Percentiles rank a stretch among this genome's conserved stretches.
Conservation (phyloP, 768 basidiomycete species). For the Leccinum boreale region DNA sequence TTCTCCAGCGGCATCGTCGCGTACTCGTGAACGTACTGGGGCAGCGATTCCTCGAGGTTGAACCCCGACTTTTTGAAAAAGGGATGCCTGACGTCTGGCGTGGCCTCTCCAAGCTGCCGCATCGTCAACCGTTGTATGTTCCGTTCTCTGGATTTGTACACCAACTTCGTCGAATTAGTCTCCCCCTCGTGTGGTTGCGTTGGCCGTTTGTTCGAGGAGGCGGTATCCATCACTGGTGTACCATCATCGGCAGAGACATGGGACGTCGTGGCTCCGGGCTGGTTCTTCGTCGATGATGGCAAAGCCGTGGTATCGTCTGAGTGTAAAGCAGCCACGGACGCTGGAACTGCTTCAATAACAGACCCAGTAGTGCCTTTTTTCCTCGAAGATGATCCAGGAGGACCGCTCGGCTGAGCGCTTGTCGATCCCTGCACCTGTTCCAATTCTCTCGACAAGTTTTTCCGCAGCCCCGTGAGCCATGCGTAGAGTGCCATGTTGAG, state of each 20-base stretch:
- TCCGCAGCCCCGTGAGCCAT: slow-evolving; percentile 76
- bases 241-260: slow-evolving; percentile 10
- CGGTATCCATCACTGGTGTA: neutral
- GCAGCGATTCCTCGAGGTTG: slow-evolving; percentile 79
- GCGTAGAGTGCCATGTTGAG: slow-evolving; percentile 80
- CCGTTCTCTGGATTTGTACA: slow-evolving; percentile 56
- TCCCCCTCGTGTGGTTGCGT: slow-evolving; percentile 19
- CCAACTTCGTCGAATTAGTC: slow-evolving; percentile 23
- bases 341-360: slow-evolving; percentile 8
- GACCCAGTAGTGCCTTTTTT: slow-evolving; percentile 33
- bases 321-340: slow-evolving; percentile 2
- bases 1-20: slow-evolving; percentile 80
- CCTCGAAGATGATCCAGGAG: slow-evolving; percentile 28
- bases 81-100: slow-evolving; percentile 83
- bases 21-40: slow-evolving; percentile 84
- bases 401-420: slow-evolving; percentile 42
- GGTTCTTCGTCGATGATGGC: slow-evolving; percentile 6
- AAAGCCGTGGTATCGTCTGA: slow-evolving; percentile 3
- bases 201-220: slow-evolving; percentile 8
- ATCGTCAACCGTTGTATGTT: slow-evolving; percentile 78
- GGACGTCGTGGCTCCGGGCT: neutral
- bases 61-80: slow-evolving; percentile 85
- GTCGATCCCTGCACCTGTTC: slow-evolving; percentile 63
- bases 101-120: slow-evolving; percentile 86
- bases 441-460: slow-evolving; percentile 73